A percentile compares a stretch with the other conserved stretches of the same genome.
Evolutionary conservation across 2,329 filamentous ascomycete species (phyloP).

Genomic region (Penicillium verrucosum): DNA sequence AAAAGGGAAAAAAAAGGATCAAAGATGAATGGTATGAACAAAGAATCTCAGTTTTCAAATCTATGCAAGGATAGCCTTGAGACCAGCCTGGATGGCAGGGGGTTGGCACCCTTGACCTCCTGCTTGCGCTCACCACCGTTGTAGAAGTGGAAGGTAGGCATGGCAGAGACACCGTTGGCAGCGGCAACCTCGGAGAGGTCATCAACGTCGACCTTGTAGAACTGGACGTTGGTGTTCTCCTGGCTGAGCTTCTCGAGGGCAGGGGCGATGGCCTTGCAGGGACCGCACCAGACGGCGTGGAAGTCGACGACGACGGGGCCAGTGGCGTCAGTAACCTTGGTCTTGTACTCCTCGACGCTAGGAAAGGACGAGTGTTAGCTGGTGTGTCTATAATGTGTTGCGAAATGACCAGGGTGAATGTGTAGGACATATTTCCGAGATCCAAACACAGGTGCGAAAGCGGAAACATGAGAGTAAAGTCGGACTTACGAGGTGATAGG

Average conservation of each 20-base stretch:
- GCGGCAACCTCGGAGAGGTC: constrained; percentile 70
- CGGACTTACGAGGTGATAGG: constrained; percentile 27
- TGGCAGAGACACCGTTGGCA: constrained; percentile 78
- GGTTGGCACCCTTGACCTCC: constrained; percentile 78
- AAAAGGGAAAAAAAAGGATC: background rate
- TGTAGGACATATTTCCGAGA: no score
- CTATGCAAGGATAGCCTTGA: constrained; percentile 26
- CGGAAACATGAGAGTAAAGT: no score
- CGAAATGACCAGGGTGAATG: background rate
- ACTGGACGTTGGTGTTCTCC: constrained; percentile 60
- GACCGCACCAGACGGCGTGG: constrained; percentile 89
- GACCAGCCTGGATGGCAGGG: constrained; percentile 56
- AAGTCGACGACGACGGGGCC: constrained; percentile 74
- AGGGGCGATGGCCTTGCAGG: constrained; percentile 88
- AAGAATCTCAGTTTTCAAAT: constrained; percentile 7
- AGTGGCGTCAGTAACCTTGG: constrained; percentile 48
- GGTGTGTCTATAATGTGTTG: background rate
- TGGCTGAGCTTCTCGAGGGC: constrained; percentile 63
- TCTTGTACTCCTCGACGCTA: constrained; percentile 60
- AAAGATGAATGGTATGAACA: background rate
- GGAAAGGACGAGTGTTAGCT: background rate
- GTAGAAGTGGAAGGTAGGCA: constrained; percentile 90
- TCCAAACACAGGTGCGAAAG: background rate
- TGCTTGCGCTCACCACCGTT: constrained; percentile 70
- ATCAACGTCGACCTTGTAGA: constrained; percentile 91